Percentiles rank a stretch among this genome's conserved stretches.
These are phyloP conservation scores for Onygenales sp. DNA, from an alignment of 2,329 filamentous ascomycete genomes.

Conservation along the genomic window DNA sequence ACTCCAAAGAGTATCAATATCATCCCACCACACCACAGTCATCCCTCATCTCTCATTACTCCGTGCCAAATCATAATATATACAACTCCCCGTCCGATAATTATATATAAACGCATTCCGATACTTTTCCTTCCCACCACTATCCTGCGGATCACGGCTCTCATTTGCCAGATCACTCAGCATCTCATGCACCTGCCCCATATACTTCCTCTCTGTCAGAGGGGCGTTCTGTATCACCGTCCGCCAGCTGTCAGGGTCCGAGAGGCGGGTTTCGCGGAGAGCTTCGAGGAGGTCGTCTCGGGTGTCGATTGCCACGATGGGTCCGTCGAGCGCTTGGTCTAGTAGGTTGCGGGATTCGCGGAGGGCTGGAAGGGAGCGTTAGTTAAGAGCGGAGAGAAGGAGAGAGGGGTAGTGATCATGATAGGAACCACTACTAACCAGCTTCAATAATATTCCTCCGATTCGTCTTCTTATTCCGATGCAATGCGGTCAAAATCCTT, in stretches of 20 bases:
- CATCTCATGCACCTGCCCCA: conserved; percentile 72
- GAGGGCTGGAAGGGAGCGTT: conserved; percentile 32
- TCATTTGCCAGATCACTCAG: conserved; percentile 53
- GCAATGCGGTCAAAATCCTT: conserved; percentile 71
- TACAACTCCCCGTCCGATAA: conserved; percentile 71
- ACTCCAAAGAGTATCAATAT: neutral
- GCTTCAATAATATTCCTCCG: conserved; percentile 78
- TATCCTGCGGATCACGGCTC: conserved; percentile 19
- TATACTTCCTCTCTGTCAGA: conserved; percentile 68
- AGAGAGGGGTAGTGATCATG: neutral
- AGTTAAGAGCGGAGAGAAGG: conserved; percentile 6
- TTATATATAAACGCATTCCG: conserved; percentile 85
- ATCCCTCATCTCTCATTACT: conserved; percentile 15
- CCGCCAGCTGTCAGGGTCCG: conserved; percentile 76
- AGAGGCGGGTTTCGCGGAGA: conserved; percentile 63
- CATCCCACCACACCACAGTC: conserved; percentile 7
- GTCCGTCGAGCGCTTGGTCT: conserved; percentile 62
- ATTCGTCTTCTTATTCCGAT: conserved; percentile 85
- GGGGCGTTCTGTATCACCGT: conserved; percentile 68
- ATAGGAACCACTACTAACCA: conserved; percentile 39
- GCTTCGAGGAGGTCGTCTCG: conserved; percentile 72
- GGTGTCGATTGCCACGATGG: conserved; percentile 80
- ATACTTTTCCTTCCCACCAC: conserved; percentile 41
- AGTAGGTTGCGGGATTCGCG: conserved; percentile 51
- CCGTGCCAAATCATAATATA: conserved; percentile 69